Conservation (phyloP, 345 rosid genomes). For the Limnanthes douglasii region DNA sequence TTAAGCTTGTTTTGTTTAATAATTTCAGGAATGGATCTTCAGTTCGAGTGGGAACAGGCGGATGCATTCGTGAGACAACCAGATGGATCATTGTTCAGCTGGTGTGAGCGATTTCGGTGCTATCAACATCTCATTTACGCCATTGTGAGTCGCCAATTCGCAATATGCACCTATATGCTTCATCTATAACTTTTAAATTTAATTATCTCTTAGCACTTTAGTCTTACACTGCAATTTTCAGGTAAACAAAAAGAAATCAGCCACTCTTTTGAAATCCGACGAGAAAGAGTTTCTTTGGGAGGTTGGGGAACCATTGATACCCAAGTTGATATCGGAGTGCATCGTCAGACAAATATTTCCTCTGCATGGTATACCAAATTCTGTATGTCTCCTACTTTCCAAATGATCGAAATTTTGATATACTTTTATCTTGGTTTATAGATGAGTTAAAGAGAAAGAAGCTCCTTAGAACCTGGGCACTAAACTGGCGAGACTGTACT, state of each 20-base stretch:
- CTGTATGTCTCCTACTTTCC: slow-evolving; percentile 2
- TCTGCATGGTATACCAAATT: slow-evolving; percentile 48
- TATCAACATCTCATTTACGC: slow-evolving; percentile 48
- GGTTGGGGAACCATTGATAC: slow-evolving; percentile 53
- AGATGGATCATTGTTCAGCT: slow-evolving; percentile 78
- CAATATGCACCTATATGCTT: background rate
- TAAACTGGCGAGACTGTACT: slow-evolving; percentile 61
- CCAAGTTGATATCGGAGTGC: slow-evolving; percentile 48
- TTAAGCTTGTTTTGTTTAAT: slow-evolving; percentile 1
- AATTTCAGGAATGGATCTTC: slow-evolving; percentile 76
- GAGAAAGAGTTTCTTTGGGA: slow-evolving; percentile 44
- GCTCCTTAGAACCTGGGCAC: slow-evolving; percentile 64
- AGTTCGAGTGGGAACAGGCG: slow-evolving; percentile 68
- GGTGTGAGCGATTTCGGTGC: slow-evolving; percentile 84
- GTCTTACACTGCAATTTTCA: slow-evolving; percentile 15
- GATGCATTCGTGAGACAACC: slow-evolving; percentile 67
- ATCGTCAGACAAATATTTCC: slow-evolving; percentile 69
- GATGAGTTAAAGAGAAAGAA: slow-evolving; percentile 64
- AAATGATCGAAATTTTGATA: slow-evolving; percentile 6
- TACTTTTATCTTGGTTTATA: slow-evolving; percentile 17
- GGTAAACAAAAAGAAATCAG: slow-evolving; percentile 31
- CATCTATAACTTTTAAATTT: background rate
- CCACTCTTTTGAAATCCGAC: slow-evolving; percentile 23
- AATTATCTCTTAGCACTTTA: background rate
- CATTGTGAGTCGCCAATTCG: slow-evolving; percentile 30